Base-by-base conservation (phyloP, 495 filamentous ascomycete genomes). In the Podospora fimiseda region DNA sequence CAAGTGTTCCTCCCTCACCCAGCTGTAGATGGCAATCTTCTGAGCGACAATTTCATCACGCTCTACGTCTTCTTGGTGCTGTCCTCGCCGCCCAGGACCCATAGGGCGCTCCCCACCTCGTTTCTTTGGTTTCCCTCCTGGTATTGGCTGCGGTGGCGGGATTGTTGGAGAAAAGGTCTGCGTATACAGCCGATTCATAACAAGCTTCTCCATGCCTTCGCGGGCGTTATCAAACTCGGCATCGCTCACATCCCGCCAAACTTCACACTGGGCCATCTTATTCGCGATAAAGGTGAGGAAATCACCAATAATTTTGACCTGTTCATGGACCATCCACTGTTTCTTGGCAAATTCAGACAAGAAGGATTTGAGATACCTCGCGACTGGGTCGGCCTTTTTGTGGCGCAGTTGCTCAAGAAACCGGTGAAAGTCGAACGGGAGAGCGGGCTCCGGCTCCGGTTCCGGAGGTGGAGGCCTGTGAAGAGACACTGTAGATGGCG, bases 291-390 rank as follows among this genome's bases (percentile, higher is more conserved):
- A 99, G n/a, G 88, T 79, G 37, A 99, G 74, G 61, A 99, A 99
- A 64, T 99, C 93, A 50, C 88, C 83, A 53, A 99, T 92, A 42
- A 99, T 96, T 66, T 99, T 99, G 57, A 96, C 91, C 67, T 99
- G 93, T 69, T 99, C 93, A 63, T 97, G 93, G 7, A 95, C 93
- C 91, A 95, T 94, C 93, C 93, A 99, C 68, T 96, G 94, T 59
- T 89, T 88, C 71, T 99, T 99, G 9, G 86, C 89, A 71, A 99
- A 99, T 66, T 97, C 93, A 33, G 81, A 77, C 11, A 99, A 74
- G 63, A 99, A 99, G 5, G 92, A 96, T 42, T 91, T 85, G 16
- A 99, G 79, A 65, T 95, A 99, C 57, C 89, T 88, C 11, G 93
- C 94, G 1, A 99, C 92, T 4, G 93, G 94, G 60, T 99, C 93